Conservation (phyloP, 495 filamentous ascomycete genomes). For the Aspergillus cristatus region DNA sequence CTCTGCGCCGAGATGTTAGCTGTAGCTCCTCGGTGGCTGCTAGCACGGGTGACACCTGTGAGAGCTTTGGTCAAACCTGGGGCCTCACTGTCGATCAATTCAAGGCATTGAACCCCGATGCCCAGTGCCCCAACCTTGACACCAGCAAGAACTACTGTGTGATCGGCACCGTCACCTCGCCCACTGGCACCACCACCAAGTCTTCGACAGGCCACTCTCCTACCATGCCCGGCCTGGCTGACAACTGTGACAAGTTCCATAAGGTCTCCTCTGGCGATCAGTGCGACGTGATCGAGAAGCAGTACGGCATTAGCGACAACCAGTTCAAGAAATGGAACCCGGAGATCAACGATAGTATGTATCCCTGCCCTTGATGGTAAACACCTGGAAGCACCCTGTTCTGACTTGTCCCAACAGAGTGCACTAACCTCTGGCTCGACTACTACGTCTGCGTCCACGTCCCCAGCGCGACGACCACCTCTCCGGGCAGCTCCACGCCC, state of each 20-base stretch:
- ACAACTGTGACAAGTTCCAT: constrained; percentile 30
- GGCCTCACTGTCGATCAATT: constrained; percentile 13
- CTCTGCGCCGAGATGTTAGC: too few species aligned
- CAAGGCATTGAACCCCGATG: constrained; percentile 13
- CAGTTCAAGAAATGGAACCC: constrained; percentile 24
- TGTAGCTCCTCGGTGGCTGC: constrained; percentile 5
- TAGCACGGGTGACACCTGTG: constrained; percentile 13
- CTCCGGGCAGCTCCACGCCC: not conserved
- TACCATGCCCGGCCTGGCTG: constrained; percentile 27
- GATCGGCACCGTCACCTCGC: constrained; percentile 8
- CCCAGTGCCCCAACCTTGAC: constrained; percentile 8
- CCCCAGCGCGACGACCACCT: constrained; percentile 4
- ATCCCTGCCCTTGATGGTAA: too few species aligned
- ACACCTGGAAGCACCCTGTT: too few species aligned
- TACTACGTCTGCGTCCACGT: constrained; percentile 14
- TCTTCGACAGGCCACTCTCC: too few species aligned
- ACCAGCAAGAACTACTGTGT: constrained; percentile 18
- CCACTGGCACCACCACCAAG: constrained; percentile 4
- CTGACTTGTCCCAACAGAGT: constrained; percentile 5
- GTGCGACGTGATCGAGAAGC: constrained; percentile 23
- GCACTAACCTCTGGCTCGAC: constrained; percentile 13
- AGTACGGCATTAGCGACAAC: constrained; percentile 8
- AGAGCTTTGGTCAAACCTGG: constrained; percentile 8
- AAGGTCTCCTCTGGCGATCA: constrained; percentile 22
- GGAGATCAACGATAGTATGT: constrained; percentile 9